phyloP scores from a whole-genome alignment of 208 protist genomes.

The Leptomonas seymouri region DNA sequence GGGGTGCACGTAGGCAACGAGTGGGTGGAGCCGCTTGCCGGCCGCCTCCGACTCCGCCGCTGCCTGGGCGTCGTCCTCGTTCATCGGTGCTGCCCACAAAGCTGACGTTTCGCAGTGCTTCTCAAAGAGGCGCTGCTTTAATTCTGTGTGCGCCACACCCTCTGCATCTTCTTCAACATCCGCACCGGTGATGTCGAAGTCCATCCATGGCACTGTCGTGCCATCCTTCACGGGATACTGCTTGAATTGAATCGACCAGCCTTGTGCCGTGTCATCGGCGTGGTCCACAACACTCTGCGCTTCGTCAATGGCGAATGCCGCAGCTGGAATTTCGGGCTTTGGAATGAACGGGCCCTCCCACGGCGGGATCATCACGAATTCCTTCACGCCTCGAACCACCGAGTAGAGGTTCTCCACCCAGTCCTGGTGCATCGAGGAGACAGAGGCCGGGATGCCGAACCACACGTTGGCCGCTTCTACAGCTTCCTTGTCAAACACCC shows the following conservation, averaged over 20 bases:
- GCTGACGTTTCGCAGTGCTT: conserved; percentile 14
- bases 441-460: conserved; percentile 80
- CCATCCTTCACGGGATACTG: conserved; percentile 62
- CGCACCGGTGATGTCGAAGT: conserved; percentile 76
- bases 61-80: neutral
- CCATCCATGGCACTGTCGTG: conserved; percentile 83
- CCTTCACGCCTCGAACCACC: conserved; percentile 90
- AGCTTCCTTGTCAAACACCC: conserved; percentile 60
- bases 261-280: conserved; percentile 17
- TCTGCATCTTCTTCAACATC: conserved; percentile 39
- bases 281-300: conserved; percentile 20
- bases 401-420: conserved; percentile 93
- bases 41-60: conserved; percentile 20
- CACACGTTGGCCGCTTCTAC: conserved; percentile 91
- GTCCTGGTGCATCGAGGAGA: conserved; percentile 92
- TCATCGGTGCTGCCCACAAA: conserved; percentile 1
- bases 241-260: conserved; percentile 42
- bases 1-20: conserved; percentile 74
- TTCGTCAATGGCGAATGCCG: conserved; percentile 54
- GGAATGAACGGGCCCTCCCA: conserved; percentile 88
- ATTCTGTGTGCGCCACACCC: conserved; percentile 16
- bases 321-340: conserved; percentile 78
- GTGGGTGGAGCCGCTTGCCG: conserved; percentile 54
- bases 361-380: conserved; percentile 88
- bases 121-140: conserved; percentile 38